Base-by-base conservation (phyloP, 306 rosid species). In the Rubus parviflorus region DNA sequence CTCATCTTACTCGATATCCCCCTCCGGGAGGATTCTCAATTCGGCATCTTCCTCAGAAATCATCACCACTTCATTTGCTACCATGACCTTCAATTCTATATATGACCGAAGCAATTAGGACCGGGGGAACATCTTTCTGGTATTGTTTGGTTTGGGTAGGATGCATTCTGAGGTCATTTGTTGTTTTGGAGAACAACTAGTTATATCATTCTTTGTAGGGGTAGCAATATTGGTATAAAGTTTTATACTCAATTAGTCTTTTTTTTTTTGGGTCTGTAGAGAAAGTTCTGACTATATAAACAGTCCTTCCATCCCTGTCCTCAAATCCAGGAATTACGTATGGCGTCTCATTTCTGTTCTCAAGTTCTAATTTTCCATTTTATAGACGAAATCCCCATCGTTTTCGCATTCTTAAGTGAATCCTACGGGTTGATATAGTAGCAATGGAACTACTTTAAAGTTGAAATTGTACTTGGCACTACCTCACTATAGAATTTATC, bases 81-180 rank as follows among this genome's bases (percentile, higher is more conserved):
- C 92, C 69, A 91, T 91, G 91, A 88, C 93, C 80, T 92, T 92
- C 86, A 80, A 83, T 78, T 87, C 97, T 35, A 83, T 90, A 80
- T 84, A 75, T 80, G 97, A 88, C 72, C 88, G 96, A 25, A 89
- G 74, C 81, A 74, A 63, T 77, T 85, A 30, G 81, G 76, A 65
- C 54, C 2, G 63, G 74, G 56, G 20, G 67, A 54, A 23, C 46
- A 56, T 54, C 41, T 66, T 73, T 48, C 23, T 52, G 75, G 47
- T 54, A 15, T 47, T 46, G 70, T 49, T 35, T 68, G 42, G 70
- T 51, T 52, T 70, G 68, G 70, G 8, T 38, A 12, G 25, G 48
- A 42, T 13, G 63, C 38, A n/a, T 22, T n/a, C n/a, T n/a, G n/a
- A n/a, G n/a, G n/a, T n/a, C n/a, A 42, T 61, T 53, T 63, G 68